Evolutionary conservation across 192 early-diverging fungal genomes (phyloP), one percentile per base, ranked within the genome.

Genomic region (Linnemannia zychae): DNA sequence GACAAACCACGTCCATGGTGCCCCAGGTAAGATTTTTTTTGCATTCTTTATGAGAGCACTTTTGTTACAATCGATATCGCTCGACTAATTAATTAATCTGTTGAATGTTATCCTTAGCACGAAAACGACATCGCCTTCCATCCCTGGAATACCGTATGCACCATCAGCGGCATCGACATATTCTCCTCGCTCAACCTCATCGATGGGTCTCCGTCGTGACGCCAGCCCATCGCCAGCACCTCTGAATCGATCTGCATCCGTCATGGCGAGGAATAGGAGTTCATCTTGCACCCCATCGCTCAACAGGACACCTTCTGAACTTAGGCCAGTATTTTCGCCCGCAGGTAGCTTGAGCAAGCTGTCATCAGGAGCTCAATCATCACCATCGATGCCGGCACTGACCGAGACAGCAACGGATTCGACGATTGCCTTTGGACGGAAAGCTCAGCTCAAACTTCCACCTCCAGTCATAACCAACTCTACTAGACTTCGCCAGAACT

Each of bases 1-100:
- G 83, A 85, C 18, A 85, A 85, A 46, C 70, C 34, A n/a, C 77
- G 83, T 34, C 83, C 83, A 24, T 85, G 83, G 83, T 85, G 83
- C 40, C 83, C 83, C 37, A 85, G 83, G 83, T 85, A 72, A 20
- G 9, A 67, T 52, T 11, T 11, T 67, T 18, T 24, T 68, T 37
- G 37, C 36, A 13, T 15, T 40, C 33, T 68, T 68, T 12, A 38
- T 68, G 67, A 68, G 57, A 63, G 57, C 67, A 38, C 36, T 38
- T 66, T 28, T 71, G 37, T 46, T 2, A 28, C 11, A 63, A 63
- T 63, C 28, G 28, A 63, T 63, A 46, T 71, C 28, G 20, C 24
- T 70, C 28, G 40, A 46, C 44, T 31, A 33, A 49, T 67, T 75
- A 22, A 11, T 46, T 49, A 34, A 47, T 50, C 37, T 52, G n/a